phyloP scores from a whole-genome alignment of 2,329 filamentous ascomycete species.

The Sordariomycetes sp. region DNA sequence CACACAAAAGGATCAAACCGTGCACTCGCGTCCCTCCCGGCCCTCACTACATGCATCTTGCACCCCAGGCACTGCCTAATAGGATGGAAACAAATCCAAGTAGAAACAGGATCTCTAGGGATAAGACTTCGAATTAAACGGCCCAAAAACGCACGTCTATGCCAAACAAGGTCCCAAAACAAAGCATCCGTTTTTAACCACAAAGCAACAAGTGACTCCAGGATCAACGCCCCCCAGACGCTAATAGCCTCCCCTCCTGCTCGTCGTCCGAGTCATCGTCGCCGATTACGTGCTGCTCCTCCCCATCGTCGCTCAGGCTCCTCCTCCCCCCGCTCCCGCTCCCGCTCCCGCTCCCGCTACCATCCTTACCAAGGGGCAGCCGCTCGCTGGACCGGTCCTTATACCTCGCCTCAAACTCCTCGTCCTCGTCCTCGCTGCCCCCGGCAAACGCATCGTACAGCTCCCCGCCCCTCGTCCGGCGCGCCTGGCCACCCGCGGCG shows the following conservation, averaged over 20 bases:
- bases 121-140: not conserved
- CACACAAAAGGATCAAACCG: too few relatives aligned
- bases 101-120: too few relatives aligned
- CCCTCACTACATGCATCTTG: not conserved
- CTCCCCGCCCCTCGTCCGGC: slow-evolving; percentile 62
- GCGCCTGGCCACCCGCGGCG: slow-evolving; percentile 22
- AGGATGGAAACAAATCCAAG: not conserved
- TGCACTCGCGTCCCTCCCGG: not conserved
- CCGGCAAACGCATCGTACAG: slow-evolving; percentile 96
- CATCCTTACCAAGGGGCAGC: slow-evolving; percentile 8
- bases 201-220: not conserved
- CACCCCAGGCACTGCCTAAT: too few relatives aligned
- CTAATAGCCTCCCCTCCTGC: not conserved
- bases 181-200: not conserved
- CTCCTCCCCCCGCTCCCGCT: not conserved
- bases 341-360: not conserved
- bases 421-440: slow-evolving; percentile 64
- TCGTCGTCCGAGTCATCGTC: slow-evolving; percentile 1
- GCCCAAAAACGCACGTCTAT: not conserved
- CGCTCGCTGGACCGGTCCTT: slow-evolving; percentile 21
- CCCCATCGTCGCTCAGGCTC: not conserved
- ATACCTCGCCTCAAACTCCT: slow-evolving; percentile 27
- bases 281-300: not conserved
- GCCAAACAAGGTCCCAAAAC: not conserved
- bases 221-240: not conserved